Evolutionary conservation across 352 stramenopile genomes (phyloP).

Genomic region (Thalassiosira mediterranea): DNA sequence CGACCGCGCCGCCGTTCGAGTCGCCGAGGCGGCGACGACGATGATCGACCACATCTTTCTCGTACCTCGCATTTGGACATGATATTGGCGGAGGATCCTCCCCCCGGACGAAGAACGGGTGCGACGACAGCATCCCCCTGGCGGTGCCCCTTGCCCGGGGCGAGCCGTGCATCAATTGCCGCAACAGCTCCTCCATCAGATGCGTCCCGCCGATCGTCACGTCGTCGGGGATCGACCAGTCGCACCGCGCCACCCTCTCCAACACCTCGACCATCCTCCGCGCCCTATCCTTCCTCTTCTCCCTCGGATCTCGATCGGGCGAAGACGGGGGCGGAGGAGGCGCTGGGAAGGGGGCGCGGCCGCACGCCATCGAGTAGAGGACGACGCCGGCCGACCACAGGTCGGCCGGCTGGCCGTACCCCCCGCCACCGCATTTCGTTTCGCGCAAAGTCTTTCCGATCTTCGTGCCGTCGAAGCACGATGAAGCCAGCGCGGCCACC

Average conservation of each 20-base stretch:
- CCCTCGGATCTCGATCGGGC: not conserved
- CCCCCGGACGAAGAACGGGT: conserved; percentile 22
- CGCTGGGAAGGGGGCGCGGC: conserved; percentile 24
- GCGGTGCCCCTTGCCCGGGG: conserved; percentile 35
- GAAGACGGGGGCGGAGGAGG: not conserved
- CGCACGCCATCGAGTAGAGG: conserved; percentile 43
- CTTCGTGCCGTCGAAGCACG: no score
- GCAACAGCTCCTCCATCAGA: conserved; percentile 20
- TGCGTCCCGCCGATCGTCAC: conserved; percentile 6
- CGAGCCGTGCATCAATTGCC: conserved; percentile 24
- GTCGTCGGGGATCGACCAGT: conserved; percentile 25
- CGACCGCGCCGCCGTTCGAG: no score
- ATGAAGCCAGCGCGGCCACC: conserved; percentile 15
- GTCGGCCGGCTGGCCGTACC: no score
- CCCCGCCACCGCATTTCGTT: no score
- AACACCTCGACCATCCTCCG: conserved; percentile 19
- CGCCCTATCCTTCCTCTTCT: not conserved
- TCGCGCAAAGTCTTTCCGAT: no score
- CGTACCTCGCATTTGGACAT: not conserved
- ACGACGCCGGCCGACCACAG: no score
- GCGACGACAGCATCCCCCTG: conserved; percentile 25
- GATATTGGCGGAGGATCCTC: conserved; percentile 10
- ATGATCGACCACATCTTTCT: no score
- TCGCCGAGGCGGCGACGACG: no score
- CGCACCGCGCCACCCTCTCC: conserved; percentile 15